Base-by-base conservation (phyloP, 768 basidiomycete species). In the Boletus pseudopeckii region DNA sequence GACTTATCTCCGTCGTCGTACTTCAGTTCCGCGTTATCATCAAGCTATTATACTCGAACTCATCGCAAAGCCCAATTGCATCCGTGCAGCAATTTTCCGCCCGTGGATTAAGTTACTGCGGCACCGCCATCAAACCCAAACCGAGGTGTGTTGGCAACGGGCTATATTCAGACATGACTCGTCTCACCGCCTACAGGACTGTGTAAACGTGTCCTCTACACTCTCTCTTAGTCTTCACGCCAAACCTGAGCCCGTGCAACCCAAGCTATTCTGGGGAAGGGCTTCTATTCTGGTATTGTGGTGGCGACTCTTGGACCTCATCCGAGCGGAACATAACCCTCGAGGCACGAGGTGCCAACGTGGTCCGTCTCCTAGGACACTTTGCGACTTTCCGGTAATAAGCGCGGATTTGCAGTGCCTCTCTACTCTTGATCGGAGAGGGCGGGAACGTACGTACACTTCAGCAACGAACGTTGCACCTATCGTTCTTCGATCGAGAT, bases 1-100 rank as follows among this genome's bases (percentile, higher is more conserved):
- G 36, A 52, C 45, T 57, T 57, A 64, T 64, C 64, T 64, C 63
- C 64, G 64, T 60, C 45, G 7, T 26, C 22, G 20, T 22, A 30
- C 37, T 57, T 56, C 51, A 64, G 43, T 57, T 64, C 64, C 63
- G 64, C 26, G 36, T 14, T 42, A 37, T 48, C 48, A 24, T 52
- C 56, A 20, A 28, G 40, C 26, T 4, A 7, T 32, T 4, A 22
- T 2, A 51, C 36, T 20, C 45, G 18, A 18, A 4, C 30, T 32
- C 30, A 26, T 28, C 48, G 30, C 52, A 32, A 30, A 20, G 11
- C 45, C 39, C 40, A 32, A 43, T 32, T 32, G 30, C 10, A 32
- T 10, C 41, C 37, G 36, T 20, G 56, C 43, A 50, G 40, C 17
- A 53, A 52, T 39, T 45, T 32, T 32, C 15, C 26, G 9, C 52